Evolutionary conservation across 805 yeast genomes (phyloP), one percentile per base, ranked within the genome.

Genomic region (Suhomyces canberraensis): DNA sequence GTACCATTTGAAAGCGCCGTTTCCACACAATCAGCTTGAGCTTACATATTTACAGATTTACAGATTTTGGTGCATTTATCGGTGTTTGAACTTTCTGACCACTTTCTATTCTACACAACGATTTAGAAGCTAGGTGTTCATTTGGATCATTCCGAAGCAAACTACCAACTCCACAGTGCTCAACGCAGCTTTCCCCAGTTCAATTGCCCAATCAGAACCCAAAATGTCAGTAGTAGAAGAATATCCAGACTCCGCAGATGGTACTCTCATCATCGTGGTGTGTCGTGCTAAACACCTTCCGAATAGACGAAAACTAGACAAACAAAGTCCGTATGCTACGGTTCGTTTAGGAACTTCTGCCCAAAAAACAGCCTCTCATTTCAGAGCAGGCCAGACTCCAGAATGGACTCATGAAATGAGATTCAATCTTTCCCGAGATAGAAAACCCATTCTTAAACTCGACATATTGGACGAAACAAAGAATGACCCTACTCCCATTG

Each of bases 341-440:
- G 71, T 86, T 9, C 68, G 98, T 39, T 71, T 93, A 4, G 91
- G 90, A 19, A 87, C 86, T 41, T 76, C 77, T 49, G 91, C 95
- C 8, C 80, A 84, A 45, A 79, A 83, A 51, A 87, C 97, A 1
- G 80, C 79, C 24, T 73, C 87, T 0, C 79, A 85, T 41, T 74
- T 77, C 35, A 66, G 98, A 47, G 98, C 96, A 1, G 98, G 98
- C 2, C 98, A 93, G 56, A 84, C 86, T 4, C 98, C 98, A 1
- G 76, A 70, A 15, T 93, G 97, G 87, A 81, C 86, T 41, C 79
- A 79, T 42, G 88, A 85, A 45, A 68, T 84, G 39, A 66, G 86
- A 47, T 86, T 84, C 52, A 74, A 74, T 25, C 66, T 87, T 17
- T 71, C 79, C 1, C 73, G 84, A 6, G 84, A 81, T 25, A 69